Evolutionary conservation across 768 basidiomycete genomes (phyloP).

Genomic region (Lentinula aciculospora): DNA sequence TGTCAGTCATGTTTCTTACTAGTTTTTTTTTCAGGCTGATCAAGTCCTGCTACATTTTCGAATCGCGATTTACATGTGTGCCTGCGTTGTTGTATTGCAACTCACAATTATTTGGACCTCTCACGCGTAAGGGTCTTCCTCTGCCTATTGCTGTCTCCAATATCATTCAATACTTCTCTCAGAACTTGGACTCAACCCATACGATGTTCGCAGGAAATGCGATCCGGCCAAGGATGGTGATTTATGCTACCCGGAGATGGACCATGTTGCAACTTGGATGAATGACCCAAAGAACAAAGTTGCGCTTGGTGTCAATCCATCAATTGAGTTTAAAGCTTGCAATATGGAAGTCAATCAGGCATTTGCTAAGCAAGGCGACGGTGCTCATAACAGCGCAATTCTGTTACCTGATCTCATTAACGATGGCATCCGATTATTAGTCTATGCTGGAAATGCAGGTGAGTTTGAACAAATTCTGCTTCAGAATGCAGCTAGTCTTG

Average conservation of each 20-base stretch:
- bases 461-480: conserved; percentile 16
- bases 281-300: conserved; percentile 73
- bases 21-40: conserved; percentile 35
- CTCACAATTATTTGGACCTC: conserved; percentile 61
- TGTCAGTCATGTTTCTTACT: neutral
- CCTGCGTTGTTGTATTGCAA: conserved; percentile 80
- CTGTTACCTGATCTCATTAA: conserved; percentile 80
- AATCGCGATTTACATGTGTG: conserved; percentile 59
- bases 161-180: neutral
- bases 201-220: conserved; percentile 79
- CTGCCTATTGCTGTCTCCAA: neutral
- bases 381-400: conserved; percentile 74
- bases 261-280: conserved; percentile 87
- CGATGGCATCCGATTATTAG: conserved; percentile 74
- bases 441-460: conserved; percentile 88
- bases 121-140: conserved; percentile 50
- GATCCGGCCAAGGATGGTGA: conserved; percentile 65
- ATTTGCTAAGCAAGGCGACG: conserved; percentile 80
- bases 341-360: conserved; percentile 77
- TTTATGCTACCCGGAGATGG: conserved; percentile 67
- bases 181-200: conserved; percentile 81
- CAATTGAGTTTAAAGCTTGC: conserved; percentile 60
- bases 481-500: neutral
- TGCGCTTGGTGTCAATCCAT: conserved; percentile 67
- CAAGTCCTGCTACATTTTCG: conserved; percentile 61